These are phyloP conservation scores for Fusarium equiseti DNA, from an alignment of 2,329 filamentous ascomycete species.

Conservation along the genomic window DNA sequence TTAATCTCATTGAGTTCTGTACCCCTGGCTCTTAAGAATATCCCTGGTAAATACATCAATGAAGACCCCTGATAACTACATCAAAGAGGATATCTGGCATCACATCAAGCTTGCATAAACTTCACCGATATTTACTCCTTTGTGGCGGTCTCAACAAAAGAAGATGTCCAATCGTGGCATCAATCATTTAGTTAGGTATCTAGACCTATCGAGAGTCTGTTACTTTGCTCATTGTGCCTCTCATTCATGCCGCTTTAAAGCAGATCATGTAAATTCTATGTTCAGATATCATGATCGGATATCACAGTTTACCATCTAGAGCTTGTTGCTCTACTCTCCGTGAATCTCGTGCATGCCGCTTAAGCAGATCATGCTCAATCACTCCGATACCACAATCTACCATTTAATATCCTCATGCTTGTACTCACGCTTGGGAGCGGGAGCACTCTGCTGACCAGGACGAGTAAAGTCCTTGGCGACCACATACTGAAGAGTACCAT, in stretches of 20 bases:
- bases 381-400: constrained; percentile 7
- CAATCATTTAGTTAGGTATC: not conserved
- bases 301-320: not conserved
- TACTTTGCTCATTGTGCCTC: not conserved
- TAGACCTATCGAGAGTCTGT: not conserved
- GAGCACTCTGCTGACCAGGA: not conserved
- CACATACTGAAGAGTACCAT: constrained; percentile 48
- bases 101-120: not conserved
- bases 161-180: not conserved
- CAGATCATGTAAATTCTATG: not conserved
- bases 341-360: not conserved
- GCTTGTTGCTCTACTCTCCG: not conserved
- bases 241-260: not conserved
- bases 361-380: not conserved
- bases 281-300: not conserved
- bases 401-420: constrained; percentile 16
- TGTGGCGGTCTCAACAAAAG: too few relatives aligned
- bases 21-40: not conserved
- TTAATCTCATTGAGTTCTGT: not conserved
- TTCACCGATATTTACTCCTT: not conserved
- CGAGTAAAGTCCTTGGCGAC: constrained; percentile 33
- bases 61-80: not conserved
- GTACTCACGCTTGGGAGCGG: not conserved
- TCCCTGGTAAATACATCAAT: not conserved
- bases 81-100: not conserved